A percentile compares a stretch with the other conserved stretches of the same genome.
phyloP scores from a whole-genome alignment of 2,329 filamentous ascomycete species.

The Simplicillium sp. region DNA sequence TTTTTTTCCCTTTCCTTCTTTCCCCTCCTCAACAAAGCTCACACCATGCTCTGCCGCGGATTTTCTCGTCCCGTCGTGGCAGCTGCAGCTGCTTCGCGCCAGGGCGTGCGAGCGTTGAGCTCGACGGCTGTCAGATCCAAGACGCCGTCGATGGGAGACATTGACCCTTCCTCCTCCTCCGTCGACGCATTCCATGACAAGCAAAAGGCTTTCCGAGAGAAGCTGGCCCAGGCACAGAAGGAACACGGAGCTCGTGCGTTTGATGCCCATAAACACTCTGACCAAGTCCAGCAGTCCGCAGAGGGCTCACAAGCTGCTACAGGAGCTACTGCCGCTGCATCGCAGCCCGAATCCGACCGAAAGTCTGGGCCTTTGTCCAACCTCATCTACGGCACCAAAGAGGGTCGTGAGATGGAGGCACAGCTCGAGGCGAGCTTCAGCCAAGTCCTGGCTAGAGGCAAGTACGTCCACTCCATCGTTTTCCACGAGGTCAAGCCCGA shows the following conservation, averaged over 20 bases:
- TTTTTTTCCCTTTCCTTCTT: too few relatives aligned
- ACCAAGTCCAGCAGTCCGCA: conserved; percentile 29
- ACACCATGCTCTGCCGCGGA: conserved; percentile 38
- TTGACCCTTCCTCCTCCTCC: conserved; percentile 55
- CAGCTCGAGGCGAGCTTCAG: conserved; percentile 96
- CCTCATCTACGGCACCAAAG: conserved; percentile 93
- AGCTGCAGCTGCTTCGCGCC: conserved; percentile 33
- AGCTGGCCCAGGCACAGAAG: conserved; percentile 66
- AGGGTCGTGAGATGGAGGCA: conserved; percentile 86
- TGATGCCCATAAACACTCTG: conserved; percentile 23
- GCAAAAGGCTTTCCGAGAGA: conserved; percentile 80
- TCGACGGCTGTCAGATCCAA: conserved; percentile 37
- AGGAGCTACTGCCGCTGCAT: conserved; percentile 42
- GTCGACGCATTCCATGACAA: conserved; percentile 70
- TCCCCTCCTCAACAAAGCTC: conserved; percentile 3
- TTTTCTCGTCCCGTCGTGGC: conserved; percentile 33
- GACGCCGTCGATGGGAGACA: conserved; percentile 76
- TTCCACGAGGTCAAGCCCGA: conserved; percentile 94
- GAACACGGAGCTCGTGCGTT: conserved; percentile 78
- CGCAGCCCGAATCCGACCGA: conserved; percentile 48
- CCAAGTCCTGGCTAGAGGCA: conserved; percentile 86
- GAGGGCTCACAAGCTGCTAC: conserved; percentile 22
- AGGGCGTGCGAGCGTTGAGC: conserved; percentile 45
- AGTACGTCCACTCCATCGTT: conserved; percentile 97
- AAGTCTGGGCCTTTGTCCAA: conserved; percentile 69